Base-by-base conservation (phyloP, 352 stramenopile genomes). In the Phytophthora cryptogea region DNA sequence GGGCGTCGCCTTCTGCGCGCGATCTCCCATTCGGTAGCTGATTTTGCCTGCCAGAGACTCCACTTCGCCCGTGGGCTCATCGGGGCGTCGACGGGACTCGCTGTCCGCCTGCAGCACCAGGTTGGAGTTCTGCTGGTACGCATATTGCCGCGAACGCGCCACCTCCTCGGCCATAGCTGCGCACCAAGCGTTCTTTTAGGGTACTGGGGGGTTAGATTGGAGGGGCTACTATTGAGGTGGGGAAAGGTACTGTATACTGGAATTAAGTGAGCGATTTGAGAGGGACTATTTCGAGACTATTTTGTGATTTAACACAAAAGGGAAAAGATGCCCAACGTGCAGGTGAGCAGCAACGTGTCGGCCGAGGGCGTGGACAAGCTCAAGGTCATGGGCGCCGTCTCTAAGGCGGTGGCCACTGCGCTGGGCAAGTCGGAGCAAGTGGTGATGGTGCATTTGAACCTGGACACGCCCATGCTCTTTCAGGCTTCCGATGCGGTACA, bases 61-160 rank as follows among this genome's bases (percentile, higher is more conserved):
- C 52, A 96, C 88, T 44, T 96, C 88, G 47, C 88, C 88, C 54
- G 86, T 95, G 20, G 86, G 80, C 63, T 96, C 87, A 54, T 95
- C 83, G 9, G 76, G 76, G 7, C 82, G 76, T 9, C 91, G 82
- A 16, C 88, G 79, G 54, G 76, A 88, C 54, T 93, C 89, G 62
- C 83, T 86, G 55, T 98, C 91, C 6, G 92, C 89, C 69, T 97
- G 86, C 44, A 98, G 76, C 66, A 98, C 94, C 42, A 98, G 74
- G 73, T 98, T 98, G 30, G 89, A 97, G 81, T 98, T 98, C 68
- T 92, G 76, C 59, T 74, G 66, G 80, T 97, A 98, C 59, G 92
- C 90, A 83, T 97, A 98, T 68, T 96, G 87, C 50, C 88, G 77
- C 63, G 87, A 93, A 16, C 90, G 89, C 51, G 88, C 89, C 53